Conservation (phyloP, 139 green algal species). For the Astrephomene gubernaculifera region DNA sequence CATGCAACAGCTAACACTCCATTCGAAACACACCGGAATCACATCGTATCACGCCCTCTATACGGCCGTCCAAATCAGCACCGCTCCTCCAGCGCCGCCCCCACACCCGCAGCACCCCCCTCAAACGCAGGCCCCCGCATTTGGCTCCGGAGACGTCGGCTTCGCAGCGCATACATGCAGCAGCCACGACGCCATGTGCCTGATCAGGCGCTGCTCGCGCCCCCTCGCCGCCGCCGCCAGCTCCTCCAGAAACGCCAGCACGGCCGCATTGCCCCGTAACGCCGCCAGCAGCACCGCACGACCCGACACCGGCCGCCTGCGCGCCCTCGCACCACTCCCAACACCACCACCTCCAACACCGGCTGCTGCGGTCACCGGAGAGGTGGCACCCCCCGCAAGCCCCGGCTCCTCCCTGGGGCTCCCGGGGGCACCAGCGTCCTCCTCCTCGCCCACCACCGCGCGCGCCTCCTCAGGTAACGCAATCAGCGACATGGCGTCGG, state of each 20-base stretch:
- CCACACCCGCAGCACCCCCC: no score
- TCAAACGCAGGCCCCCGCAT: no score
- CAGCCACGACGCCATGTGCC: conserved; percentile 38
- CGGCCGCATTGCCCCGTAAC: background rate
- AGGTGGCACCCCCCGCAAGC: background rate
- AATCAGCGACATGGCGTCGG: no score
- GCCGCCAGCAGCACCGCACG: conserved; percentile 10
- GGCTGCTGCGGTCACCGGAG: background rate
- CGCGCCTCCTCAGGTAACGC: background rate
- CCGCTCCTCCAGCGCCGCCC: no score
- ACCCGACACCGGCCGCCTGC: background rate
- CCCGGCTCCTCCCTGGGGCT: no score
- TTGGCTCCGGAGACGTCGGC: no score
- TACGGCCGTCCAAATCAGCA: no score
- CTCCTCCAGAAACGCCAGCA: background rate
- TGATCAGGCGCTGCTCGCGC: conserved; percentile 5
- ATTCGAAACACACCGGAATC: no score
- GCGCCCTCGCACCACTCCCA: background rate
- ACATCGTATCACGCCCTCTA: no score
- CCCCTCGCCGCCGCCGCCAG: conserved; percentile 2
- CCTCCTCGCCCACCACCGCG: background rate
- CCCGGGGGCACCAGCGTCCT: background rate
- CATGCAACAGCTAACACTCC: no score
- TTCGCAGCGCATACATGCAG: background rate
- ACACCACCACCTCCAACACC: background rate